phyloP scores from a whole-genome alignment of 1,139 yeast genomes.

The Candida frijolesensis region DNA sequence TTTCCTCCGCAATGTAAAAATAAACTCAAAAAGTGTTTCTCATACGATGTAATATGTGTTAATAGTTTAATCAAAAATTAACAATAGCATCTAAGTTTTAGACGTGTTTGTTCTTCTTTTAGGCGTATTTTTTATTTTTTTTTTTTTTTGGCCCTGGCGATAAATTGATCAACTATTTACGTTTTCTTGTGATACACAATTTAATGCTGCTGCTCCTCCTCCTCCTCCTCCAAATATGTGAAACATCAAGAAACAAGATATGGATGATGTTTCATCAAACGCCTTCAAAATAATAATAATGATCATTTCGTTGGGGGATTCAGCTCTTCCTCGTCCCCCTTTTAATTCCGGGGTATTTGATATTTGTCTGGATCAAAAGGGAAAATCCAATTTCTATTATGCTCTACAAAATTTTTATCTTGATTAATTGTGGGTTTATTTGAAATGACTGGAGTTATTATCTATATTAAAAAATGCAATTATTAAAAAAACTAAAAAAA shows the following conservation, averaged over 20 bases:
- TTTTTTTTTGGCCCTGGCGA: neutral
- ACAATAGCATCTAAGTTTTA: too few relatives aligned
- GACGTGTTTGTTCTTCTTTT: too few relatives aligned
- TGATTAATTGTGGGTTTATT: neutral
- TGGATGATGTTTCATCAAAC: neutral
- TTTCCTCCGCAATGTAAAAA: too few relatives aligned
- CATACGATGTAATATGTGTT: neutral
- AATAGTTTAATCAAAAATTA: neutral
- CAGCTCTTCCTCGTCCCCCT: neutral
- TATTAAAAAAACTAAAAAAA: neutral
- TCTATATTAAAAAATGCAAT: slow-evolving; percentile 3
- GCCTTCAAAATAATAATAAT: too few relatives aligned
- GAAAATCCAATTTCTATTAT: too few relatives aligned
- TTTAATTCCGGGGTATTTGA: neutral
- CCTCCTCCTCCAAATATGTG: neutral
- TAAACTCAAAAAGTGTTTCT: too few relatives aligned
- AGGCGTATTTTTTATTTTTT: slow-evolving; percentile 1
- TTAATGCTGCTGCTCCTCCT: too few relatives aligned
- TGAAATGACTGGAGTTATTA: neutral
- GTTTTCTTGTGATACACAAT: slow-evolving; percentile 4
- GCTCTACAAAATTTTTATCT: neutral
- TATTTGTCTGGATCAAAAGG: neutral
- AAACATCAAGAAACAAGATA: neutral
- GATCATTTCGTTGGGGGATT: too few relatives aligned
- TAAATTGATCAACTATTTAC: slow-evolving; percentile 4